These are phyloP conservation scores for Trichoderma semiorbis DNA, from an alignment of 2,329 filamentous ascomycete genomes.

Conservation along the genomic window DNA sequence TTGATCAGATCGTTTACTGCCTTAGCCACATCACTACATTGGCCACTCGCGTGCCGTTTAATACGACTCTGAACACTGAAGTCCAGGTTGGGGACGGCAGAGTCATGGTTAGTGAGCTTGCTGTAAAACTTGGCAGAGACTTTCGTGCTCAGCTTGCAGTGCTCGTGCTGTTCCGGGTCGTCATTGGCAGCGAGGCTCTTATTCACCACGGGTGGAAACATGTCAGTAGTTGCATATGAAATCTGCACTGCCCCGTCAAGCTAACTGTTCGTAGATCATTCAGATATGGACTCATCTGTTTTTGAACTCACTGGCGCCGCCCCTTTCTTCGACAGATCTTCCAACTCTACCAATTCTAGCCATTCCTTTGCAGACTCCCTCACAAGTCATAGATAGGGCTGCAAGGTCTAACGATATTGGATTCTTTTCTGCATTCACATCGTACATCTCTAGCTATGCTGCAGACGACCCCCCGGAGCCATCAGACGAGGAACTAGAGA, in stretches of 20 bases:
- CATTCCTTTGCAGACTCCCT: conserved; percentile 87
- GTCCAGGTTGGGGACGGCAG: conserved; percentile 87
- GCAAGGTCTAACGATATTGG: conserved; percentile 75
- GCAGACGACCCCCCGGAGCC: conserved; percentile 97
- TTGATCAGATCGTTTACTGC: conserved; percentile 90
- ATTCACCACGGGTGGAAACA: conserved; percentile 76
- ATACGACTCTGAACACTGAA: conserved; percentile 88
- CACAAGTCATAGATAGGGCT: conserved; percentile 87
- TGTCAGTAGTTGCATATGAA: conserved; percentile 47
- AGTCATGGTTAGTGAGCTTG: conserved; percentile 98
- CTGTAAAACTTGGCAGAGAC: conserved; percentile 91
- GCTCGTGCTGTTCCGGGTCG: conserved; percentile 89
- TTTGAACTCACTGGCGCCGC: conserved; percentile 85
- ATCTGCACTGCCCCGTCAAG: background rate
- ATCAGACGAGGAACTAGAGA: conserved; percentile 94
- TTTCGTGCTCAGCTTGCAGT: conserved; percentile 92
- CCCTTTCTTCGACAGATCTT: conserved; percentile 65
- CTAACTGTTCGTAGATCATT: conserved; percentile 58
- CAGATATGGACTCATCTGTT: conserved; percentile 95
- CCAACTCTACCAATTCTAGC: conserved; percentile 67
- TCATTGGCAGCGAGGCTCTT: conserved; percentile 77
- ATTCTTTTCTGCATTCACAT: conserved; percentile 90
- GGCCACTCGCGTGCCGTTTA: conserved; percentile 70
- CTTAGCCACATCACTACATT: conserved; percentile 88
- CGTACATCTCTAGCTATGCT: conserved; percentile 97